Evolutionary conservation across 306 rosid species (phyloP), one percentile per base, ranked within the genome.

Genomic region (Cucumis hystrix): DNA sequence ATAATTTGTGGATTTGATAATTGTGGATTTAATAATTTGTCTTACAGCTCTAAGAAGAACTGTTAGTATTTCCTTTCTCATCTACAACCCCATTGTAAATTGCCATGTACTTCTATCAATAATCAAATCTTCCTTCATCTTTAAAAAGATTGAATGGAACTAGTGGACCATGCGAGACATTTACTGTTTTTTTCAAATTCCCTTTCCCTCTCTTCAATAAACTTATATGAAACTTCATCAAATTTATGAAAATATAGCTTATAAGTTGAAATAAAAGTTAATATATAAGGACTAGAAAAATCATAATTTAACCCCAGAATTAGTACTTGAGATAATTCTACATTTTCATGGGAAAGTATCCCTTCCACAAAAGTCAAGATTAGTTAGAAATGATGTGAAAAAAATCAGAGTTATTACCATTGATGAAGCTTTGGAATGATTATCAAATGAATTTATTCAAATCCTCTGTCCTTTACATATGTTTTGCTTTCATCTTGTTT

Each of bases 401-500:
- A 18, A 39, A 30, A 14, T 67, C 74, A 41, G 40, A 40, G 33
- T n/a, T 40, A 67, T 65, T 65, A 35, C 2, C 9, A 10, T 12
- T n/a, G 11, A 1, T 5, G 74, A 67, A 67, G 12, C 52, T 10
- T 12, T 39, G 10, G 33, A 67, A 67, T 41, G 55, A 41, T 65
- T 65, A 4, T 37, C 25, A 65, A 65, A 37, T 65, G 49, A 17
- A 65, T 17, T 35, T 17, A 37, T 65, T 65, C 47, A 64, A 65
- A 35, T 65, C 12, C n/a, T n/a, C 23, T 30, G 18, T 64, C 68
- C 58, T 49, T 56, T 41, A 83, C 78, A 21, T 54, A 17, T 81
- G 10, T 25, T 39, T 77, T 62, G 41, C 61, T 63, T 47, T 41
- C 51, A 17, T 59, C 80, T 65, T 72, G 52, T 58, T 70, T 86